These are phyloP conservation scores for Favolaschia claudopus DNA, from an alignment of 768 basidiomycete species.

Conservation along the genomic window DNA sequence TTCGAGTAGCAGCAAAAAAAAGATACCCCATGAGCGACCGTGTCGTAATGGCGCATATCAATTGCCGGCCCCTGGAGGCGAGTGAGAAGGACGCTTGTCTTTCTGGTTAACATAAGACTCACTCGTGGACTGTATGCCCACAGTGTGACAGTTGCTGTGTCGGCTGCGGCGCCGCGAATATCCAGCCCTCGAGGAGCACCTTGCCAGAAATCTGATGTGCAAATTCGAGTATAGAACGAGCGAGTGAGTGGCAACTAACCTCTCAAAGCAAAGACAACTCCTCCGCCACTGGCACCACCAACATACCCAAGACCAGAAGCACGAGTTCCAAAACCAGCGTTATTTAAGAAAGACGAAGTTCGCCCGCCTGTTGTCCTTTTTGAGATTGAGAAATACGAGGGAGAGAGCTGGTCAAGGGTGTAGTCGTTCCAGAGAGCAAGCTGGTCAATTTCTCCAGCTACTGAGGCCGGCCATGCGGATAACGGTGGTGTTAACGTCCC, in stretches of 20 bases:
- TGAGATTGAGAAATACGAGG: slow-evolving; percentile 38
- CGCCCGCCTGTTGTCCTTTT: slow-evolving; percentile 41
- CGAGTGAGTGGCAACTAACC: slow-evolving; percentile 26
- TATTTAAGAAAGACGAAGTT: slow-evolving; percentile 36
- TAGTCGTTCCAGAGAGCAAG: slow-evolving; percentile 46
- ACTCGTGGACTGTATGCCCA: slow-evolving; percentile 49
- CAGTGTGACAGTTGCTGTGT: slow-evolving; percentile 38
- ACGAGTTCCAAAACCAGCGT: slow-evolving; percentile 42
- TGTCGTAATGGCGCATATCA: slow-evolving; percentile 49
- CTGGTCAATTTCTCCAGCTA: slow-evolving; percentile 39
- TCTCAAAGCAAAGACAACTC: slow-evolving; percentile 43
- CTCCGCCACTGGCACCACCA: slow-evolving; percentile 44
- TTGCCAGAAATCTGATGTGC: slow-evolving; percentile 46
- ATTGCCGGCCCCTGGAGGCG: slow-evolving; percentile 38
- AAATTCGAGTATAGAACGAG: neutral
- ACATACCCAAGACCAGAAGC: slow-evolving; percentile 46
- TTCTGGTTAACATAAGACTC: neutral
- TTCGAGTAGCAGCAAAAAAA: neutral
- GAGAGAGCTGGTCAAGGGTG: slow-evolving; percentile 44
- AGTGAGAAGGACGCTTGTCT: neutral
- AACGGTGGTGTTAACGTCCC: slow-evolving; percentile 41
- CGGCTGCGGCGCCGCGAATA: slow-evolving; percentile 40
- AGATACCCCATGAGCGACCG: slow-evolving; percentile 44
- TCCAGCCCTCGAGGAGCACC: slow-evolving; percentile 44
- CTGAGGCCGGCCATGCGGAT: slow-evolving; percentile 45